Evolutionary conservation across 2,329 filamentous ascomycete genomes (phyloP).

Genomic region (Alternaria novae-zelandiae): DNA sequence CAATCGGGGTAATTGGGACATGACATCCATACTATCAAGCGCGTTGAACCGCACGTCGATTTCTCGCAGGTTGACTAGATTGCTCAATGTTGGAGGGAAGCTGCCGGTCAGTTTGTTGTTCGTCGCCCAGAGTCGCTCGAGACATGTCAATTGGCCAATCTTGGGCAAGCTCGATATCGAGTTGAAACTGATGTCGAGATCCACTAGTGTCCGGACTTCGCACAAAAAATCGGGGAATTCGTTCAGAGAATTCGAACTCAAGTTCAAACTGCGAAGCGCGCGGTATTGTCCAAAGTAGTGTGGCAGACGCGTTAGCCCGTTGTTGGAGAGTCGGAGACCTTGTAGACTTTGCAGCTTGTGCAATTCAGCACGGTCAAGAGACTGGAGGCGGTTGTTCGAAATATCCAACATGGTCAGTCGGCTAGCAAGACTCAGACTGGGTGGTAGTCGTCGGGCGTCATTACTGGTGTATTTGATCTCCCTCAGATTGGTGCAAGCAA

Average conservation of each 20-base stretch:
- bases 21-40: conserved; percentile 85
- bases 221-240: conserved; percentile 86
- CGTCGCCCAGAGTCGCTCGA: conserved; percentile 92
- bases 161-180: conserved; percentile 79
- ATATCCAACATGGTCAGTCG: conserved; percentile 89
- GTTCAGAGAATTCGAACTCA: conserved; percentile 91
- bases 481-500: conserved; percentile 85
- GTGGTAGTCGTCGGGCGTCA: conserved; percentile 83
- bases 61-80: conserved; percentile 81
- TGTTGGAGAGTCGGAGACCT: conserved; percentile 93
- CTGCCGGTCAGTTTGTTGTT: conserved; percentile 86
- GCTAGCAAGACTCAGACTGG: conserved; percentile 80
- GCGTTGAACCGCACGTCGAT: conserved; percentile 94
- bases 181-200: conserved; percentile 97
- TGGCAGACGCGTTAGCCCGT: conserved; percentile 80
- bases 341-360: conserved; percentile 76
- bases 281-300: conserved; percentile 82
- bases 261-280: conserved; percentile 80
- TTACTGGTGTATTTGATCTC: conserved; percentile 98
- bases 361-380: conserved; percentile 84
- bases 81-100: conserved; percentile 74
- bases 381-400: conserved; percentile 90
- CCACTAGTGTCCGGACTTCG: conserved; percentile 80
- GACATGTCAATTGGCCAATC: conserved; percentile 76
- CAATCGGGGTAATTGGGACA: conserved; percentile 81